Base-by-base conservation (phyloP, 2,329 filamentous ascomycete species). In the Talaromyces marneffei region DNA sequence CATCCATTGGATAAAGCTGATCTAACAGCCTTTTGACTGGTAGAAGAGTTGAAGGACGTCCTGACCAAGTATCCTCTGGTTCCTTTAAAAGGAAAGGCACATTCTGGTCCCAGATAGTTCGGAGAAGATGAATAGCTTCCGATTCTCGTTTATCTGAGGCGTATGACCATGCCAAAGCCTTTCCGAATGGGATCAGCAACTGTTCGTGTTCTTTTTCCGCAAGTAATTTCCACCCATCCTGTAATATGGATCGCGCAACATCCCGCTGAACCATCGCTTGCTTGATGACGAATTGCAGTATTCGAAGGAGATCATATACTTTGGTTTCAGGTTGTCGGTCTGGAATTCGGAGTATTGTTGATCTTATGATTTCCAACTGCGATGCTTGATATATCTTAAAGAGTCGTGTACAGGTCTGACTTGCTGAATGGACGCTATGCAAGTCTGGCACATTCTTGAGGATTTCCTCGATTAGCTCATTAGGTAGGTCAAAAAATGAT, bases 131-230 rank as follows among this genome's bases (percentile, higher is more conserved):
- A 20, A 53, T n/a, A 31, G 29, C 18, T 31, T 54, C 39, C 4
- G 14, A 14, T 48, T 58, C 12, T 1, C 44, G 25, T 35, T 33
- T 33, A 2, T 35, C 5, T 2, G 20, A 48, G 23, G 40, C 56
- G 16, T 35, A 58, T 46, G 56, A 58, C 56, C 37, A 44, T 31
- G 42, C 39, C 44, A 58, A 48, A 35, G 14, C 25, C 33, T 4
- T 33, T 46, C 16, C 39, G 23, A 46, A 58, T 46, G 56, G 42
- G 33, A 42, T 52, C 16, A 39, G 48, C 57, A 60, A 46, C 52
- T 57, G n/a, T 2, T 57, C 18, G 16, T 54, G 37, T 6, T 16
- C 33, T 1, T 54, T 35, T 54, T 37, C 31, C 23, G 50, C 50
- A 23, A 54, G 23, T 54, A 37, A n/a, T n/a, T 54, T 54, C 50